phyloP scores from a whole-genome alignment of 140 eudicot genomes.

The Bidens hawaiensis region DNA sequence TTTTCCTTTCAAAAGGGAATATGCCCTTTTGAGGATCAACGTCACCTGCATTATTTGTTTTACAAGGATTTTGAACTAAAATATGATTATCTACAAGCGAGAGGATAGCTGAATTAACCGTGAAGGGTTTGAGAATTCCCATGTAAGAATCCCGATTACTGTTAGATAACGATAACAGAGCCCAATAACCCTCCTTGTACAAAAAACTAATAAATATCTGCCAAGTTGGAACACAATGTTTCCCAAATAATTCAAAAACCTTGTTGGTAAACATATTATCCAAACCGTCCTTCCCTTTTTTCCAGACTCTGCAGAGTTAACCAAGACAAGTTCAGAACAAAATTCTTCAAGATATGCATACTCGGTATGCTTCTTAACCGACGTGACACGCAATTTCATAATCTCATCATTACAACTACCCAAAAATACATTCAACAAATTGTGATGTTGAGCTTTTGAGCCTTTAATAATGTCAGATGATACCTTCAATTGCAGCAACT shows the following conservation, averaged over 20 bases:
- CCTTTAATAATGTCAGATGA: constrained; percentile 29
- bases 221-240: constrained; percentile 51
- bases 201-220: constrained; percentile 75
- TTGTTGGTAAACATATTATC: constrained; percentile 41
- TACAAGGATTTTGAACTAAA: constrained; percentile 9
- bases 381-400: constrained; percentile 39
- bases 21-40: constrained; percentile 31
- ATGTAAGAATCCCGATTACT: constrained; percentile 38
- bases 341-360: constrained; percentile 19
- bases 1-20: constrained; percentile 40
- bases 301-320: constrained; percentile 35
- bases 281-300: constrained; percentile 35
- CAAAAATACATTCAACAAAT: constrained; percentile 12
- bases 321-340: constrained; percentile 32
- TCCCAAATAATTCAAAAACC: constrained; percentile 44
- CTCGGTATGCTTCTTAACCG: constrained; percentile 35
- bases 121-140: constrained; percentile 74
- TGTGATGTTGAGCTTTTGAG: constrained; percentile 2
- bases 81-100: constrained; percentile 17
- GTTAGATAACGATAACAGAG: constrained; percentile 47
- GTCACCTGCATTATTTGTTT: constrained; percentile 21
- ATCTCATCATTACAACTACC: constrained; percentile 29
- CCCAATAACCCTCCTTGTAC: constrained; percentile 53
- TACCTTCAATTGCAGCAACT: constrained; percentile 38
- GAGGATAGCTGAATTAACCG: constrained; percentile 60